phyloP scores from a whole-genome alignment of 1,139 yeast genomes.

The Taiozyma onychis region DNA sequence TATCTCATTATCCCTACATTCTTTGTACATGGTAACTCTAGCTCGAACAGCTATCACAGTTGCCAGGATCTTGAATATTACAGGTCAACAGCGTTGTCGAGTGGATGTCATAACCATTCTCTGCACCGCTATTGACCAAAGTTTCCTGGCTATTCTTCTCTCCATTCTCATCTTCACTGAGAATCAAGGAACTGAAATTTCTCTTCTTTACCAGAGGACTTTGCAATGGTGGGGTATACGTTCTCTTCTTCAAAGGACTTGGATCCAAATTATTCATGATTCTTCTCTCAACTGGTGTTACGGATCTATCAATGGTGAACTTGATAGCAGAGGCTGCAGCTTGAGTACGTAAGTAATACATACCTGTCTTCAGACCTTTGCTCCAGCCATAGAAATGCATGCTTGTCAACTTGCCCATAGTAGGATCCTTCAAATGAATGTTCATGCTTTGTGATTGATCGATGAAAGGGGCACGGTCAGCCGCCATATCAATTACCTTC shows the following conservation, averaged over 20 bases:
- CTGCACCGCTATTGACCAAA: not conserved
- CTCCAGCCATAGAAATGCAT: slow-evolving; percentile 99
- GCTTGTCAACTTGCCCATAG: slow-evolving; percentile 89
- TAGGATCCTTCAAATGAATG: slow-evolving; percentile 78
- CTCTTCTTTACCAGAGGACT: not conserved
- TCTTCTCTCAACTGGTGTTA: slow-evolving; percentile 18
- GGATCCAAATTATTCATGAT: not conserved
- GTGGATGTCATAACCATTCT: slow-evolving; percentile 8
- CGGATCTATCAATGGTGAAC: slow-evolving; percentile 66
- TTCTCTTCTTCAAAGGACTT: not conserved
- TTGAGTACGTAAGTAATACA: slow-evolving; percentile 95
- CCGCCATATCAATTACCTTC: slow-evolving; percentile 86
- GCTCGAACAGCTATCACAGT: slow-evolving; percentile 20
- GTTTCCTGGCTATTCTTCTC: not conserved
- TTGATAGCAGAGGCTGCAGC: slow-evolving; percentile 95
- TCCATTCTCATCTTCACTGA: not conserved
- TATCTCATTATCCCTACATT: not conserved
- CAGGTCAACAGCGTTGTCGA: slow-evolving; percentile 14
- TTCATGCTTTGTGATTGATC: slow-evolving; percentile 97
- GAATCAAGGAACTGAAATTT: not conserved
- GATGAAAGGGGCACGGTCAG: slow-evolving; percentile 86
- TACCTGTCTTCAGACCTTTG: slow-evolving; percentile 95
- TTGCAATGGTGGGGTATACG: slow-evolving; percentile 3
- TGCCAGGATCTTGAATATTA: slow-evolving; percentile 13
- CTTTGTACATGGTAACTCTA: not conserved